Percentiles rank a stretch among this genome's conserved stretches.
phyloP scores from a whole-genome alignment of 2,329 filamentous ascomycete species.

The Cylindrodendrum hubeiense region DNA sequence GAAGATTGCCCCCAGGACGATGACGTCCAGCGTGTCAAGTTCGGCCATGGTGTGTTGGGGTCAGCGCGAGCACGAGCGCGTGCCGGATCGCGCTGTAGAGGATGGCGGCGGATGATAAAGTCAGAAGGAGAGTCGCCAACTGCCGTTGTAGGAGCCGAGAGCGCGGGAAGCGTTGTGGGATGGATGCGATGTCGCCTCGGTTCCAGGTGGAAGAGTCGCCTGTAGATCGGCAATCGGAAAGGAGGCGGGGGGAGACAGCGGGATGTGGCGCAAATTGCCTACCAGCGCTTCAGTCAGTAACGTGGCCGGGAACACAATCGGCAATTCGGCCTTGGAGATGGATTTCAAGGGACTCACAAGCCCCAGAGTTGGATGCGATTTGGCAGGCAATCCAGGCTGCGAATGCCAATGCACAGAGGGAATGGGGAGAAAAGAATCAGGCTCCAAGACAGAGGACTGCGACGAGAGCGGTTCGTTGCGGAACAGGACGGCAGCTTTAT shows the following conservation, averaged over 20 bases:
- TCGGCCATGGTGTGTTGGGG: constrained; percentile 79
- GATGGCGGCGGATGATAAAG: constrained; percentile 21
- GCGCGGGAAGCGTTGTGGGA: background rate
- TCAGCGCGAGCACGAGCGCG: constrained; percentile 25
- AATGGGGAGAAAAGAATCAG: background rate
- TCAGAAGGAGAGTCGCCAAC: constrained; percentile 16
- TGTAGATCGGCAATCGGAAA: constrained; percentile 42
- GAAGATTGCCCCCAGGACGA: constrained; percentile 89
- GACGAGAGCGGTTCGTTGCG: constrained; percentile 9
- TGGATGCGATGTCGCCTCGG: constrained; percentile 21
- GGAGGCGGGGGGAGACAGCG: constrained; percentile 39
- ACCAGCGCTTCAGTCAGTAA: constrained; percentile 14
- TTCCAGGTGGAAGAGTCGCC: constrained; percentile 20
- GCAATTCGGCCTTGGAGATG: constrained; percentile 26
- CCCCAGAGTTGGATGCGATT: background rate
- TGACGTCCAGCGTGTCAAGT: constrained; percentile 93
- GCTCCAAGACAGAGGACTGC: constrained; percentile 6
- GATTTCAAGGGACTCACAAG: constrained; percentile 24
- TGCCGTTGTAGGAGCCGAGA: constrained; percentile 25
- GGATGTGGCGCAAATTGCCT: constrained; percentile 41
- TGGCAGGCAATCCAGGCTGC: background rate
- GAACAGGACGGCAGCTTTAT: constrained; percentile 23
- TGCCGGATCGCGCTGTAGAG: constrained; percentile 15
- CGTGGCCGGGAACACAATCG: constrained; percentile 22
- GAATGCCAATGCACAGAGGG: constrained; percentile 1